Base-by-base conservation (phyloP, 768 basidiomycete species). In the Rhodotorula diobovata region DNA sequence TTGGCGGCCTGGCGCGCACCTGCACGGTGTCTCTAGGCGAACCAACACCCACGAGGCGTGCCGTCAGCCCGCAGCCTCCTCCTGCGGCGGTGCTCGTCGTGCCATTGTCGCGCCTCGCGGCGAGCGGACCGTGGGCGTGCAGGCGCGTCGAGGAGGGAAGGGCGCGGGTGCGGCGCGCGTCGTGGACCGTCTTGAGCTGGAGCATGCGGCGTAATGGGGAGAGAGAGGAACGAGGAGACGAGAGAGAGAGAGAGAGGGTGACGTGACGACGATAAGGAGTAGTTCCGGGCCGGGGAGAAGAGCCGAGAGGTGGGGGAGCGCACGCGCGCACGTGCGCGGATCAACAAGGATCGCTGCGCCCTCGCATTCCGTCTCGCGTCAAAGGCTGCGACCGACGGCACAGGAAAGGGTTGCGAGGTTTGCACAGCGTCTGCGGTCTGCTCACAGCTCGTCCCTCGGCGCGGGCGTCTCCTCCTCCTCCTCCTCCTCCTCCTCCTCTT, bases 381-480 rank as follows among this genome's bases (percentile, higher is more conserved):
- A 39, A 39, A 39, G 39, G 39, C 14, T 39, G 9, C 39, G 9
- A 39, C 9, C 39, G 39, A n/a, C n/a, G n/a, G n/a, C n/a, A n/a
- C n/a, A n/a, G n/a, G 32, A 35, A 39, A 28, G 11, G 37, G 35
- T 35, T 20, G 55, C 14, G 18, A n/a, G n/a, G 41, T 32, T 30
- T 10, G 5, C 55, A 25, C 4, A 16, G 34, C 34, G 10, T 35
- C 56, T 58, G n/a, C n/a, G n/a, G n/a, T n/a, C n/a, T n/a, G n/a
- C n/a, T n/a, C n/a, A 58, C 56, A 58, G 56, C 37, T 58, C 56
- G 39, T 58, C 56, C 37, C 39, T 20, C 56, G 25, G 37, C 37
- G 12, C n/a, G 16, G 14, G 20, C 41, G 41, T 18, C n/a, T 30
- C 28, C 39, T 30, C 51, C n/a, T 54, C 61, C 35, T 37, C 35